Base-by-base conservation (phyloP, 495 filamentous ascomycete genomes). In the Astrothelium subdiscretum region DNA sequence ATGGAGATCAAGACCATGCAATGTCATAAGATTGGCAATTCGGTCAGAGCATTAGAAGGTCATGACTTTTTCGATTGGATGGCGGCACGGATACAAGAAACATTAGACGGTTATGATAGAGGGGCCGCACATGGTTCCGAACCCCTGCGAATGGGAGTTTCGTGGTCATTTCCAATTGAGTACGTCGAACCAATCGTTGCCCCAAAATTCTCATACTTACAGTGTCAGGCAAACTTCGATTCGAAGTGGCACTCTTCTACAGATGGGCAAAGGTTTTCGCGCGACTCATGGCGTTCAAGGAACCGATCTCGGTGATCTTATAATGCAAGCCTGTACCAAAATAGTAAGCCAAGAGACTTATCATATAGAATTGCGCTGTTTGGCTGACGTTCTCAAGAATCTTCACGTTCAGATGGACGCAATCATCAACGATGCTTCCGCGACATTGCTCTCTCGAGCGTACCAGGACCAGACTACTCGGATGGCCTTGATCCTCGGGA, bases 101-200 rank as follows among this genome's bases (percentile, higher is more conserved):
- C 76, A n/a, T 74, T 86, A 68, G 61, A 72, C 0, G 73, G 71
- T 31, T 65, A 69, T 11, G 66, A 73, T 32, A 65, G 64, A 63
- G 62, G 60, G n/a, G 68, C 68, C 29, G 66, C 62, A 52, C 70
- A 58, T 31, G 59, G 59, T 11, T 44, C 66, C 31, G 63, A 59
- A 12, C 73, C 77, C 0, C 69, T 87, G 52, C 75, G 75, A 22
- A 83, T 87, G 75, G 85, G 85, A 1, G 65, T 88, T 63, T 82
- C 85, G 13, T 88, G 85, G 85, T 85, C 84, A 1, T 87, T 88
- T 71, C 85, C 85, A 3, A 78, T 88, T 57, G 82, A 87, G 69
- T 85, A 79, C 62, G 77, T 71, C 20, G 24, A 59, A 18, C 27
- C 13, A 6, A 59, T 15, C 24, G 6, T 52, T 29, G 6, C 5